These are phyloP conservation scores for Clarireedia monteithiana DNA, from an alignment of 2,329 filamentous ascomycete species.

Conservation along the genomic window DNA sequence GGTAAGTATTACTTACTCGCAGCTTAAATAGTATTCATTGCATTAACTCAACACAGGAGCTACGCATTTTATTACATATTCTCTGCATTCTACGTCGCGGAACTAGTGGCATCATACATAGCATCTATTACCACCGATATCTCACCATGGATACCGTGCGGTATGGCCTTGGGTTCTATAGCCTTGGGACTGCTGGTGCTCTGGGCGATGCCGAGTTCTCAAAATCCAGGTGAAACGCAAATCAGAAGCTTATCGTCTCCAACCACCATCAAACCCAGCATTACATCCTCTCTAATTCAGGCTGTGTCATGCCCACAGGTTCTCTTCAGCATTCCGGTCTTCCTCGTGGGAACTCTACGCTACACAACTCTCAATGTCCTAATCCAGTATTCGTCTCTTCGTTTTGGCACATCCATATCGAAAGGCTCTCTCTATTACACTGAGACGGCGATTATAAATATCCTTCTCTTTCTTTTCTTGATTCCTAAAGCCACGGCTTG, in stretches of 20 bases:
- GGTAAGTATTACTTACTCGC: conserved; percentile 8
- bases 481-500: conserved; percentile 18
- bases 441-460: conserved; percentile 26
- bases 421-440: conserved; percentile 27
- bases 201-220: conserved; percentile 15
- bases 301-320: conserved; percentile 17
- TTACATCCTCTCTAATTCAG: conserved; percentile 8
- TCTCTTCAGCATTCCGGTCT: conserved; percentile 22
- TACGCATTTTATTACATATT: conserved; percentile 28
- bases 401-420: conserved; percentile 23
- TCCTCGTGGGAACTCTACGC: conserved; percentile 26
- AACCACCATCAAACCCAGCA: background rate
- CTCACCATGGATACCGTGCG: conserved; percentile 27
- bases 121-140: conserved; percentile 25
- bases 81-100: conserved; percentile 27
- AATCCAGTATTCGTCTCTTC: conserved; percentile 28
- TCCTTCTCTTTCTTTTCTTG: conserved; percentile 24
- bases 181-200: conserved; percentile 19
- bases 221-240: background rate
- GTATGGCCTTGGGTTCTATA: conserved; percentile 20
- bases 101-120: conserved; percentile 24
- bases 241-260: background rate
- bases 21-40: background rate
- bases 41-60: conserved; percentile 15
- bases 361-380: conserved; percentile 26